Base-by-base conservation (phyloP, 2,329 filamentous ascomycete species). In the Zelopaecilomyces penicillatus region DNA sequence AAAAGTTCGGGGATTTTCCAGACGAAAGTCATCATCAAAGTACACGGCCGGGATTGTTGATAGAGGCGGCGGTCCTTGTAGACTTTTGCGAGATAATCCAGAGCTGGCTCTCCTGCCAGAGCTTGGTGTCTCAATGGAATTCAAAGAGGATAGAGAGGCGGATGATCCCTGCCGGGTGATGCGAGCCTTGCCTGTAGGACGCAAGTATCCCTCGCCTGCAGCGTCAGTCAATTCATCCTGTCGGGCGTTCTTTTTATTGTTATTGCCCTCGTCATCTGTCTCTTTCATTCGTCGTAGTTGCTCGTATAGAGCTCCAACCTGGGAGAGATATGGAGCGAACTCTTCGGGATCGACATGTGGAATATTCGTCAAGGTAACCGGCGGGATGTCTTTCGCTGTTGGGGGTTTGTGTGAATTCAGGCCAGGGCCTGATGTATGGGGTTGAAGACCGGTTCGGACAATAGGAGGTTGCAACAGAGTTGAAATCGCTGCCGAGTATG, bases 1-100 rank as follows among this genome's bases (percentile, higher is more conserved):
- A 60, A 98, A 98, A 0, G 86, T 97, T 41, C 93, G 80, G 0
- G 93, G 93, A 51, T 98, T 97, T 60, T 98, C 93, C 6, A 98
- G 76, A 56, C 88, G 91, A 54, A 98, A 98, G 55, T 89, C 83
- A 31, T 95, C 86, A 43, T 97, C 93, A 55, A 96, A 96, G 60
- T 97, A 98, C 8, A 98, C 87, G 40, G 71, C 78, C 0, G 93
- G 93, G 37, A 98, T 95, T 0, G 90, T 97, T 4, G 89, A 93
- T 29, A 98, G 63, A 0, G 90, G 93, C 1, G 93, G 88, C 2
- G 86, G 81, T 0, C 85, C 85, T 48, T 90, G 85, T 1, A 75
- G 65, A 35, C 74, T 74, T 52, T 82, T 80, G 56, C 78, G 78
- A 45, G 67, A 65, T 51, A 72, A 74, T 19, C 67, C 65, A 5